Base-by-base conservation (phyloP, 2,329 filamentous ascomycete genomes). In the Penicillium sp. region DNA sequence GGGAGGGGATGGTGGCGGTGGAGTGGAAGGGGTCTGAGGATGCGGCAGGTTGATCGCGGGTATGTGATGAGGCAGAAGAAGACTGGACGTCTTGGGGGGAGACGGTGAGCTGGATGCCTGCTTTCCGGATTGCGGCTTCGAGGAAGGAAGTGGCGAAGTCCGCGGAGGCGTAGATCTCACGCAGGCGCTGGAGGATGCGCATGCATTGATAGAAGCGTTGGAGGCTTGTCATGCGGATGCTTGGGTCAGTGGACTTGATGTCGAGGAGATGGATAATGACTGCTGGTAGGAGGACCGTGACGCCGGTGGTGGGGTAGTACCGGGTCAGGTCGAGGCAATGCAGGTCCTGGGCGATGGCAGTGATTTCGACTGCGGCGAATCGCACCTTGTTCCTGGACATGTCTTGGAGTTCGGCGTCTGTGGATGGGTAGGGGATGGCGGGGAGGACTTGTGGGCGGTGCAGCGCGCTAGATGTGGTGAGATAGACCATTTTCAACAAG, bases 131-230 rank as follows among this genome's bases (percentile, higher is more conserved):
- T 1, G 92, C 91, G 1, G 92, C 91, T 70, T 96, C 90, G n/a
- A 97, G 81, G 78, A 97, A 97, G 2, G 90, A 90, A 1, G 90
- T 93, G n/a, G 91, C 92, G 67, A 94, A 96, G 73, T 97, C 92
- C n/a, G 93, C 93, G 0, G 92, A 92, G 0, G 92, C 87, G 68
- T 97, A 97, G 31, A 92, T 90, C 68, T 96, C 91, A 37, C 92
- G 86, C 18, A 97, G 81, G 61, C 88, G 88, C 71, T 92, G 87
- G 80, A 97, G 89, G 57, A 96, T 91, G 45, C 87, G 84, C 90
- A 97, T 96, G 76, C 93, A 97, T 71, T 92, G 88, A 65, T 88
- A 89, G 78, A 96, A 96, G 20, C 91, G 90, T 56, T 87, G 84
- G 24, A 92, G 82, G 45, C 90, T 92, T 40, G 84, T 81, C 57